Evolutionary conservation across 2,329 filamentous ascomycete genomes (phyloP).

Genomic region (Colletotrichum liriopes): DNA sequence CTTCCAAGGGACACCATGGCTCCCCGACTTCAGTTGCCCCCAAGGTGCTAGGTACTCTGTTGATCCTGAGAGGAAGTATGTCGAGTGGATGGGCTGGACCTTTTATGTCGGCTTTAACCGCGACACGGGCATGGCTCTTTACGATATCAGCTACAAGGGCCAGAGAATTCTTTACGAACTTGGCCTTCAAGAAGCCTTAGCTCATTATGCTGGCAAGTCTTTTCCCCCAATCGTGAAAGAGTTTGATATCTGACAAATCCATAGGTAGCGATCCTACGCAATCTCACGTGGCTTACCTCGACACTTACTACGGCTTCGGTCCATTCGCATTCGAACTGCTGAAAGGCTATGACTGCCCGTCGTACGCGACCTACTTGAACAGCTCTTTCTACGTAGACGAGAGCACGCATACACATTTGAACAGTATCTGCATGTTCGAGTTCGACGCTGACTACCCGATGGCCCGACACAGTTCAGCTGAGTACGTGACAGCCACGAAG

Average conservation of each 20-base stretch:
- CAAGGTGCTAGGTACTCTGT: slow-evolving; percentile 59
- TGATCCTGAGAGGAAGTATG: slow-evolving; percentile 60
- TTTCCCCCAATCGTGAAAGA: slow-evolving; percentile 66
- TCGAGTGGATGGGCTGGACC: slow-evolving; percentile 67
- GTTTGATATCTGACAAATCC: slow-evolving; percentile 33
- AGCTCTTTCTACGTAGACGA: slow-evolving; percentile 61
- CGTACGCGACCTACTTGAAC: slow-evolving; percentile 66
- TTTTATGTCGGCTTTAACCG: slow-evolving; percentile 68
- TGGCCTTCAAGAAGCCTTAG: slow-evolving; percentile 69
- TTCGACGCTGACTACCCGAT: slow-evolving; percentile 65
- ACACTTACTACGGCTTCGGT: slow-evolving; percentile 65
- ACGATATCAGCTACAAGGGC: slow-evolving; percentile 69
- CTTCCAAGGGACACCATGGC: slow-evolving; percentile 54
- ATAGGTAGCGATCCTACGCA: slow-evolving; percentile 62
- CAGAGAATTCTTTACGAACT: slow-evolving; percentile 70
- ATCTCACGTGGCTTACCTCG: slow-evolving; percentile 64
- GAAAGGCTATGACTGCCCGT: slow-evolving; percentile 67
- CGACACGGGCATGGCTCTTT: slow-evolving; percentile 65
- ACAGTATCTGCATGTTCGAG: slow-evolving; percentile 72
- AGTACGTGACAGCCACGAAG: slow-evolving; percentile 61
- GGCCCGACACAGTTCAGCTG: slow-evolving; percentile 60
- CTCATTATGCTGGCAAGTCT: slow-evolving; percentile 70
- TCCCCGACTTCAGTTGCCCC: slow-evolving; percentile 46
- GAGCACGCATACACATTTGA: slow-evolving; percentile 60
- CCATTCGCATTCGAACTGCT: slow-evolving; percentile 62